Conservation (phyloP, 2,329 filamentous ascomycete species). For the Erysiphe pulchra region DNA sequence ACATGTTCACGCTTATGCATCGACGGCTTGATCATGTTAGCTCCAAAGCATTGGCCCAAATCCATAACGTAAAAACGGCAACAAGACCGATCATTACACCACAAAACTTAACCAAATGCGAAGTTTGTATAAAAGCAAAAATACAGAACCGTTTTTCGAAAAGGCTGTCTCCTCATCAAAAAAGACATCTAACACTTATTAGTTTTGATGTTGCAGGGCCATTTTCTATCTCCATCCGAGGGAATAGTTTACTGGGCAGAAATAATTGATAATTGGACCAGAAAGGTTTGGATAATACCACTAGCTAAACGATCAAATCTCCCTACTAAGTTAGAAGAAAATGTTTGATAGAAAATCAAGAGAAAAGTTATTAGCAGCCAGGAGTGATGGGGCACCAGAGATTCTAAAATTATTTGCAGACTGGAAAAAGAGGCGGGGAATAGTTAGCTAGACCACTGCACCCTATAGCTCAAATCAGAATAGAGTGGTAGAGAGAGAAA, state of each 20-base stretch:
- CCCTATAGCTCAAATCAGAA: not conserved
- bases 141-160: not conserved
- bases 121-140: no score
- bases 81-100: no score
- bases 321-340: not conserved
- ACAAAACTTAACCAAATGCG: no score
- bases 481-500: not conserved
- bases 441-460: not conserved
- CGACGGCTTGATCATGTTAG: no score
- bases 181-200: not conserved
- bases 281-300: no score
- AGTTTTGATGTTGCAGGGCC: not conserved
- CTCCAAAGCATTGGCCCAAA: no score
- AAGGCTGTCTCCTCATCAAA: not conserved
- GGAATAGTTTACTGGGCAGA: not conserved
- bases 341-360: not conserved
- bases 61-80: no score
- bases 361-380: not conserved
- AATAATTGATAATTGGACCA: not conserved
- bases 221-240: not conserved
- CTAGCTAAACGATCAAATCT: not conserved
- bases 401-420: not conserved
- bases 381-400: not conserved
- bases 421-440: not conserved
- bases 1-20: no score